A percentile compares a stretch with the other conserved stretches of the same genome.
These are phyloP conservation scores for Pythium sukuiense DNA, from an alignment of 352 stramenopile species.

Conservation along the genomic window DNA sequence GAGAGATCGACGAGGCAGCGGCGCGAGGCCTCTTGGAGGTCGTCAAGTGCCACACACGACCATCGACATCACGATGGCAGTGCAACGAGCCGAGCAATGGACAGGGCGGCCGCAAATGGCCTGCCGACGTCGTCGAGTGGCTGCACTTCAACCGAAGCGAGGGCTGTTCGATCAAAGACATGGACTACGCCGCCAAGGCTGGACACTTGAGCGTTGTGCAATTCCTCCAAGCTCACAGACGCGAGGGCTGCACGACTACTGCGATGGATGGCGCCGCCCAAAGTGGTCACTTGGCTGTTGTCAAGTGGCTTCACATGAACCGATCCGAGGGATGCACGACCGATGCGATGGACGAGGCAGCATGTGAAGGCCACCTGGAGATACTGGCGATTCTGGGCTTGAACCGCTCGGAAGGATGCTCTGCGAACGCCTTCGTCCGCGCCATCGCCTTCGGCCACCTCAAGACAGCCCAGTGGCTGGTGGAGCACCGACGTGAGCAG, in stretches of 20 bases:
- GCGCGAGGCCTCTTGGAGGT: slow-evolving; percentile 26
- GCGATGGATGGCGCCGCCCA: slow-evolving; percentile 29
- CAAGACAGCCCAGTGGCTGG: slow-evolving; percentile 12
- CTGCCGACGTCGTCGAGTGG: slow-evolving; percentile 12
- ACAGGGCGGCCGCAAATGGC: slow-evolving; percentile 26
- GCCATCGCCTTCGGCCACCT: slow-evolving; percentile 6
- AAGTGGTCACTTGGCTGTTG: slow-evolving; percentile 23
- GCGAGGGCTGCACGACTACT: slow-evolving; percentile 26
- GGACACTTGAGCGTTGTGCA: slow-evolving; percentile 22
- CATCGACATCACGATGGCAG: slow-evolving; percentile 14
- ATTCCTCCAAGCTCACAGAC: slow-evolving; percentile 18
- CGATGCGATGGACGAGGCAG: slow-evolving; percentile 24
- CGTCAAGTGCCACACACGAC: slow-evolving; percentile 29
- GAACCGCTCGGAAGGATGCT: slow-evolving; percentile 22
- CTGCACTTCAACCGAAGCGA: slow-evolving; percentile 23
- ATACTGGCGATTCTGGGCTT: slow-evolving; percentile 20
- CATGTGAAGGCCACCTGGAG: slow-evolving; percentile 15
- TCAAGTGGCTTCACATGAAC: slow-evolving; percentile 26
- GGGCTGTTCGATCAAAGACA: slow-evolving; percentile 26
- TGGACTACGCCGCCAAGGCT: slow-evolving; percentile 28
- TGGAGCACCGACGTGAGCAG: slow-evolving; percentile 1
- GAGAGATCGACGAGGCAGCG: slow-evolving; percentile 29
- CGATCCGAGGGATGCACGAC: slow-evolving; percentile 25
- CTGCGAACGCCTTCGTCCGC: slow-evolving; percentile 4
- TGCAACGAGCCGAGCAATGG: slow-evolving; percentile 18